phyloP scores from a whole-genome alignment of 768 basidiomycete species.

The Tephrocybe sp. region DNA sequence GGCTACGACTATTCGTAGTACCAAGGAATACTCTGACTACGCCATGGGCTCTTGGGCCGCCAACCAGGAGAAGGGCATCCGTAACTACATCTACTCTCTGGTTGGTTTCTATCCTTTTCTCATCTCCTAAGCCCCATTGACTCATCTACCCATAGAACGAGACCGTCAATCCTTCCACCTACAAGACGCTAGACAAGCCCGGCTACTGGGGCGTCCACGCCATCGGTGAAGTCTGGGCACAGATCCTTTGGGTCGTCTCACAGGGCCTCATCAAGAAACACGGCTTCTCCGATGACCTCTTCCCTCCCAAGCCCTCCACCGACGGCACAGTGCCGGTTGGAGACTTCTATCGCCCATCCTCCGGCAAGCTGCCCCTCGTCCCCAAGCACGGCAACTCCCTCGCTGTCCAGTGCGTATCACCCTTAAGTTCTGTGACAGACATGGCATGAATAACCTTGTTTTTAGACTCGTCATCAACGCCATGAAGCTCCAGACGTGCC shows the following conservation, averaged over 20 bases:
- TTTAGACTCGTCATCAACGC: conserved; percentile 76
- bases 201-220: conserved; percentile 94
- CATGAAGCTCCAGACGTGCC: conserved; percentile 95
- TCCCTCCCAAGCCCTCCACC: conserved; percentile 71
- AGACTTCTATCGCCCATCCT: conserved; percentile 70
- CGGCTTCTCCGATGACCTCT: conserved; percentile 75
- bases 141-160: conserved; percentile 38
- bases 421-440: neutral
- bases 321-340: conserved; percentile 65
- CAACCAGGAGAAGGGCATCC: conserved; percentile 71
- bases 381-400: conserved; percentile 94
- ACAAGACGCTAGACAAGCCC: conserved; percentile 92
- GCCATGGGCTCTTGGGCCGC: conserved; percentile 97
- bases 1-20: conserved; percentile 85
- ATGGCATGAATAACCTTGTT: neutral
- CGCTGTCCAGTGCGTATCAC: conserved; percentile 54
- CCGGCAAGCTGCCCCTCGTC: conserved; percentile 59
- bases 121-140: neutral
- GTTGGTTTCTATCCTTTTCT: conserved; percentile 28
- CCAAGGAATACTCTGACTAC: conserved; percentile 70
- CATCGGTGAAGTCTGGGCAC: conserved; percentile 94
- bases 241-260: conserved; percentile 82
- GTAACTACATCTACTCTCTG: conserved; percentile 85
- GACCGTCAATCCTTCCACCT: conserved; percentile 83
- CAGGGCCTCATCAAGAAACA: conserved; percentile 78